phyloP scores from a whole-genome alignment of 2,329 filamentous ascomycete species.

The Alternaria sp. region DNA sequence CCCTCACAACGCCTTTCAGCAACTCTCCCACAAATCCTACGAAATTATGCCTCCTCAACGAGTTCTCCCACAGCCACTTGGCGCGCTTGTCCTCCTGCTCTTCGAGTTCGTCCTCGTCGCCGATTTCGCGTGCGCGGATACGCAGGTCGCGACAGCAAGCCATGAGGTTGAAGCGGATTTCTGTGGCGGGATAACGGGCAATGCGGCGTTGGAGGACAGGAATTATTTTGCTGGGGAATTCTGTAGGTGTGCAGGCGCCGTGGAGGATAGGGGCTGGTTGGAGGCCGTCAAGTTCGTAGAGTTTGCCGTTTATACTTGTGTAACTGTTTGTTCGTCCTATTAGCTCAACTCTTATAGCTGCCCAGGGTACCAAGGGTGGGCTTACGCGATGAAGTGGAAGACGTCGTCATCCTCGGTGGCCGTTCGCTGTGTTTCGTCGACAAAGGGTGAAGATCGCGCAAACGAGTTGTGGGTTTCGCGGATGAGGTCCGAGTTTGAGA shows the following conservation, averaged over 20 bases:
- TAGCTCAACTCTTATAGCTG: background rate
- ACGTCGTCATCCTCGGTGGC: conserved; percentile 83
- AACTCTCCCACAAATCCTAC: conserved; percentile 93
- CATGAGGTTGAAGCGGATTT: conserved; percentile 96
- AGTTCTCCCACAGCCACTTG: conserved; percentile 95
- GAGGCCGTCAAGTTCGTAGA: conserved; percentile 96
- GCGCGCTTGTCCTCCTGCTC: conserved; percentile 84
- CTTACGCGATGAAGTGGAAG: conserved; percentile 89
- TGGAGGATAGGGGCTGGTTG: conserved; percentile 93
- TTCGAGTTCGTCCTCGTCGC: conserved; percentile 79
- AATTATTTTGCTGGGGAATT: conserved; percentile 83
- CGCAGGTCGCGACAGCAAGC: conserved; percentile 89
- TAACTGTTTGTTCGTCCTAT: conserved; percentile 60
- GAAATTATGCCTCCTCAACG: conserved; percentile 91
- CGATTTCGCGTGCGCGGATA: conserved; percentile 78
- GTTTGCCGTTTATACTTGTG: conserved; percentile 76
- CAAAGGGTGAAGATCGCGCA: conserved; percentile 86
- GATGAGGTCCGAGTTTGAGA: conserved; percentile 70
- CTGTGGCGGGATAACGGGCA: conserved; percentile 80
- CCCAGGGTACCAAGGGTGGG: background rate
- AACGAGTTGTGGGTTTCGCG: conserved; percentile 86
- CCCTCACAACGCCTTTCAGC: conserved; percentile 81
- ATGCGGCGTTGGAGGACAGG: conserved; percentile 87
- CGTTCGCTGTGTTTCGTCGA: conserved; percentile 83
- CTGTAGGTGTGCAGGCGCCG: conserved; percentile 72